Evolutionary conservation across 2,329 filamentous ascomycete species (phyloP).

Genomic region (Westerdykella sp.): DNA sequence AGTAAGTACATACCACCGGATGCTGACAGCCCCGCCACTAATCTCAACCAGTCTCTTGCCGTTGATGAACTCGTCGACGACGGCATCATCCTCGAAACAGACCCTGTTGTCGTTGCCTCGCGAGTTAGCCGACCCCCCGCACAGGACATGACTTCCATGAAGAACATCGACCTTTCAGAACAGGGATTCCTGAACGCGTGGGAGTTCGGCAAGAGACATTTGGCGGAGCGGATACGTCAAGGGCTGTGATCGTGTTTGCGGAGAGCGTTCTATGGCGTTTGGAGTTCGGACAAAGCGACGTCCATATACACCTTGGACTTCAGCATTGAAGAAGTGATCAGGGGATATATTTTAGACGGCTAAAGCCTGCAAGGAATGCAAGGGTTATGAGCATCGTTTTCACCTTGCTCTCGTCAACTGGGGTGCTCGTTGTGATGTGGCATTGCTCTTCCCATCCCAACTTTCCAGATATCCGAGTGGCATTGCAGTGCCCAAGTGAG

Average conservation of each 20-base stretch:
- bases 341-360: no score
- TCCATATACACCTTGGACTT: constrained; percentile 3
- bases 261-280: constrained; percentile 4
- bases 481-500: no score
- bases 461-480: no score
- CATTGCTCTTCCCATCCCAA: no score
- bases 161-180: constrained; percentile 91
- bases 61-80: constrained; percentile 68
- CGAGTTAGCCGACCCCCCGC: constrained; percentile 86
- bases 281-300: constrained; percentile 14
- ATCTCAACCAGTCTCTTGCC: constrained; percentile 77
- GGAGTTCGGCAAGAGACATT: constrained; percentile 85
- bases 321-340: no score
- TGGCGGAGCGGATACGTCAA: constrained; percentile 86
- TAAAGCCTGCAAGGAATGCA: no score
- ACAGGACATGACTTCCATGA: constrained; percentile 80
- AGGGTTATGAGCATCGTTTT: no score
- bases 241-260: constrained; percentile 40
- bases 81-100: constrained; percentile 94
- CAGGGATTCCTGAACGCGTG: constrained; percentile 91
- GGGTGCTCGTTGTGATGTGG: no score
- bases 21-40: constrained; percentile 42
- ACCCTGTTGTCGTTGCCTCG: constrained; percentile 88
- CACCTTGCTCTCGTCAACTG: no score
- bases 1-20: constrained; percentile 16